These are phyloP conservation scores for Periglandula ipomoeae DNA, from an alignment of 2,329 filamentous ascomycete genomes.

Conservation along the genomic window DNA sequence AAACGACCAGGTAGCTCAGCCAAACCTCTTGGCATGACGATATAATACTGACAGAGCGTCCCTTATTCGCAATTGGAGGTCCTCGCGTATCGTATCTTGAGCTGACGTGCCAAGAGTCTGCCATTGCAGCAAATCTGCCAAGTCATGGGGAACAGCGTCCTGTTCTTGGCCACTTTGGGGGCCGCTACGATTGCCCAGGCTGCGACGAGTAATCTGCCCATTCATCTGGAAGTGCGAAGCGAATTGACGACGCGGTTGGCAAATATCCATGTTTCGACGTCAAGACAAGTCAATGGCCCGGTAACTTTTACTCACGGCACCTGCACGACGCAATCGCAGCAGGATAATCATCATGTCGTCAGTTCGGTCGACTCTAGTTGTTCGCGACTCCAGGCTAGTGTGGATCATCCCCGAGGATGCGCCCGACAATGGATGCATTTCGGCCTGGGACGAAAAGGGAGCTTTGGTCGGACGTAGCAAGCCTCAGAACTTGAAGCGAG, in stretches of 20 bases:
- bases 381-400: constrained; percentile 5
- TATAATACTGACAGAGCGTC: neutral
- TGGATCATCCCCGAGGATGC: constrained; percentile 9
- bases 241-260: constrained; percentile 24
- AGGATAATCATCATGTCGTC: constrained; percentile 14
- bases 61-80: neutral
- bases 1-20: neutral
- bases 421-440: constrained; percentile 29
- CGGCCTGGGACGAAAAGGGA: constrained; percentile 26
- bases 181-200: neutral
- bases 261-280: constrained; percentile 16
- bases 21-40: neutral
- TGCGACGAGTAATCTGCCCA: constrained; percentile 12
- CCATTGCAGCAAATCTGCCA: neutral
- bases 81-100: neutral
- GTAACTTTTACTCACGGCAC: constrained; percentile 14
- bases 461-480: constrained; percentile 26
- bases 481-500: constrained; percentile 18
- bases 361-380: neutral
- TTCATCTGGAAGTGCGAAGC: constrained; percentile 26
- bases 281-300: constrained; percentile 9
- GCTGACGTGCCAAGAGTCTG: neutral
- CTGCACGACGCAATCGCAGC: constrained; percentile 10
- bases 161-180: neutral
- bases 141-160: neutral